Percentiles rank a stretch among this genome's conserved stretches.
Conservation (phyloP, 768 basidiomycete genomes). For the Russula vinacea region DNA sequence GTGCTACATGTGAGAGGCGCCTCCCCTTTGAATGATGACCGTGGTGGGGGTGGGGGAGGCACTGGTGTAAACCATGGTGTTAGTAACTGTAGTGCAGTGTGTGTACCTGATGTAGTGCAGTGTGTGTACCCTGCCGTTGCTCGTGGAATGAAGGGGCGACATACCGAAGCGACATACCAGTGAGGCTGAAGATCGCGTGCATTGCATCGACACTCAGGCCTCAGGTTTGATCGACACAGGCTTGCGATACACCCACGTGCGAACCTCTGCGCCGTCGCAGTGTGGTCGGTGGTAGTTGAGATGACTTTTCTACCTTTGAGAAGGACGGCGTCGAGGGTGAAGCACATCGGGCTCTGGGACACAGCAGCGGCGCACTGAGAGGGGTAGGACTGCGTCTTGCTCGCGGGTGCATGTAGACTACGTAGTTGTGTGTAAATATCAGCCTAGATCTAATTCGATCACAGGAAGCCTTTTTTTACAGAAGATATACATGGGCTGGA, state of each 20-base stretch:
- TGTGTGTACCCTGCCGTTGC: constrained; percentile 43
- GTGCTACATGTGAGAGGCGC: constrained; percentile 24
- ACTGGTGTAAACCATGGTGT: constrained; percentile 2
- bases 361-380: constrained; percentile 50
- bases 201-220: too few relatives aligned
- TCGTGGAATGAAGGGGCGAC: constrained; percentile 52
- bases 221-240: too few relatives aligned
- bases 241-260: constrained; percentile 42
- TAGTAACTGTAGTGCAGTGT: constrained; percentile 30
- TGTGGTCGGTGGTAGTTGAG: constrained; percentile 55
- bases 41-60: constrained; percentile 27
- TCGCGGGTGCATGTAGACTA: too few relatives aligned
- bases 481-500: too few relatives aligned
- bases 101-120: too few relatives aligned
- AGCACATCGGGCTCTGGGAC: constrained; percentile 50
- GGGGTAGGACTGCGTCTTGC: constrained; percentile 50
- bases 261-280: constrained; percentile 47
- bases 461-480: too few relatives aligned
- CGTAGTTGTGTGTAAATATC: too few relatives aligned
- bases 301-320: constrained; percentile 58
- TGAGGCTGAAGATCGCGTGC: constrained; percentile 54
- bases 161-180: constrained; percentile 49
- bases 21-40: constrained; percentile 23
- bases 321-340: constrained; percentile 46
- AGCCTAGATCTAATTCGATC: too few relatives aligned